Evolutionary conservation across 1,284 basidiomycete genomes (phyloP).

Genomic region (Cutaneotrichosporon spelunceum): DNA sequence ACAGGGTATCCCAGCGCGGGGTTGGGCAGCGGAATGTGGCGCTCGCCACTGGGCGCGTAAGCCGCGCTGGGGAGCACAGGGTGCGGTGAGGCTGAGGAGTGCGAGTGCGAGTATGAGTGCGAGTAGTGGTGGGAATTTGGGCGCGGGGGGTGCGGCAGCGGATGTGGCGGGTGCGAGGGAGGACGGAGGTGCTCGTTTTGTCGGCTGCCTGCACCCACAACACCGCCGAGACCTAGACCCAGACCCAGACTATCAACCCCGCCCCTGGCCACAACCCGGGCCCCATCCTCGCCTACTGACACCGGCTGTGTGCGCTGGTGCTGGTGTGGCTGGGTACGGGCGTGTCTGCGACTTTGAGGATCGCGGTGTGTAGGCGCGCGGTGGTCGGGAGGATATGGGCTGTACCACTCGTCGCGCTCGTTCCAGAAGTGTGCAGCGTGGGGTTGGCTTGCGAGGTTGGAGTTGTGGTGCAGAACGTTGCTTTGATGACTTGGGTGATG

Average conservation of each 20-base stretch:
- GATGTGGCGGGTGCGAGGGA: background rate
- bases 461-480: background rate
- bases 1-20: background rate
- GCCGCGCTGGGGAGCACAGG: background rate
- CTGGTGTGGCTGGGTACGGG: background rate
- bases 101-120: background rate
- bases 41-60: background rate
- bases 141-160: background rate
- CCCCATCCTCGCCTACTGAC: background rate
- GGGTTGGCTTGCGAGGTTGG: background rate
- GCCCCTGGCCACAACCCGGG: too few species aligned
- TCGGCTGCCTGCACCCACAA: too few species aligned
- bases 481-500: background rate
- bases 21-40: background rate
- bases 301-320: background rate
- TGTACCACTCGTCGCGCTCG: background rate
- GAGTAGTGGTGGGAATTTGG: background rate
- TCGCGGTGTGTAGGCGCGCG: background rate
- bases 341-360: background rate
- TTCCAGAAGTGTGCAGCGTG: background rate
- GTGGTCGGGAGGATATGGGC: background rate
- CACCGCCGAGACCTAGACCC: too few species aligned
- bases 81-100: background rate
- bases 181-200: background rate
- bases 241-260: too few species aligned